Evolutionary conservation across 768 basidiomycete species (phyloP).

Genomic region (Pholiota conissans): DNA sequence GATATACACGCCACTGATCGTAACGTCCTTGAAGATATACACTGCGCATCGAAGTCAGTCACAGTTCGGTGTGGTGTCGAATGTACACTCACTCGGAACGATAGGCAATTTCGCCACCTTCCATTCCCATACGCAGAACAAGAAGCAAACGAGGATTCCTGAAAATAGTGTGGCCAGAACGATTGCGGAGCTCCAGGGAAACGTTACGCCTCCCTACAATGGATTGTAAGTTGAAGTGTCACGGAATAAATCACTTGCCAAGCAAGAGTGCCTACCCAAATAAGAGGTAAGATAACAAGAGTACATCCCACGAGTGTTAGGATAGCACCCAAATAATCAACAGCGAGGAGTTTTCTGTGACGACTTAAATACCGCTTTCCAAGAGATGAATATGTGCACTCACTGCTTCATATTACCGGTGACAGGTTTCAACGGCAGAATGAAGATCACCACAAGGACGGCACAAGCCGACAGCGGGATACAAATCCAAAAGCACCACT

Average conservation of each 20-base stretch:
- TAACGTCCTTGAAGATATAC: constrained; percentile 68
- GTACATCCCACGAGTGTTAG: constrained; percentile 63
- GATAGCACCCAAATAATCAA: constrained; percentile 63
- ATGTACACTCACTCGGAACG: constrained; percentile 55
- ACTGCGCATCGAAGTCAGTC: constrained; percentile 35
- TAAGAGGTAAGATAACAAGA: constrained; percentile 66
- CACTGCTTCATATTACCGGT: constrained; percentile 57
- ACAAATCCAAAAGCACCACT: constrained; percentile 81
- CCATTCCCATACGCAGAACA: constrained; percentile 77
- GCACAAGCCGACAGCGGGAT: constrained; percentile 58
- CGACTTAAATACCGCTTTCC: too few species aligned
- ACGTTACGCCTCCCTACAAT: constrained; percentile 65
- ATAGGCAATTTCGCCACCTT: constrained; percentile 69
- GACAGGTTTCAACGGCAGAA: constrained; percentile 71
- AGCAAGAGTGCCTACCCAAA: constrained; percentile 51
- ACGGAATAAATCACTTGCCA: neutral
- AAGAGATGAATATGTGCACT: neutral
- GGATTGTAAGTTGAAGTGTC: neutral
- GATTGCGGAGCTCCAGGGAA: constrained; percentile 68
- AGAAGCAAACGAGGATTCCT: constrained; percentile 47
- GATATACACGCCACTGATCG: constrained; percentile 67
- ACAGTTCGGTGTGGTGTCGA: too few species aligned
- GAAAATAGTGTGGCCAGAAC: constrained; percentile 62
- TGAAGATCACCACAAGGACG: constrained; percentile 54
- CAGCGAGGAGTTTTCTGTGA: constrained; percentile 56